Base-by-base conservation (phyloP, 2,329 filamentous ascomycete genomes). In the Salinomyces thailandicus region DNA sequence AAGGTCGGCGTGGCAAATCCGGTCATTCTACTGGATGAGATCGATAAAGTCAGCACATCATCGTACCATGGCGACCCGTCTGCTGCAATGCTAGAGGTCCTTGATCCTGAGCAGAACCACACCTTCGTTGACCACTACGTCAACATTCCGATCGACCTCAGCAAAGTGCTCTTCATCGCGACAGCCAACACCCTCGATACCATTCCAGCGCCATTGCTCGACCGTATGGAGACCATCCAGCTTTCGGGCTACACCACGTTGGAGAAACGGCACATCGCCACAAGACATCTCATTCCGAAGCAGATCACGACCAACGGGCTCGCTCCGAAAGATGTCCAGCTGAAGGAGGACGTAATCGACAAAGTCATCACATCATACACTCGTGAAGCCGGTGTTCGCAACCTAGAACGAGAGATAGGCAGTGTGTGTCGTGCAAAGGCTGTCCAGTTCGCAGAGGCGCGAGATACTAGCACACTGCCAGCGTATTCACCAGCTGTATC, bases 331-430 rank as follows among this genome's bases (percentile, higher is more conserved):
- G 81, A 94, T 51, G 74, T 98, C 33, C 62, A 71, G 24, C 77
- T 98, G 44, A 76, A 75, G 29, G 79, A 85, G 41, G 82, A 89
- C 19, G 87, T 95, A 3, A 74, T 98, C 38, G 85, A 89, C 60
- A 93, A 93, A 61, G 85, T 95, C 48, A 96, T 96, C 51, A 91
- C 91, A 53, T 81, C 82, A 18, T 98, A 98, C 67, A 98, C 91
- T 27, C 85, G 89, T 45, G 91, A 98, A 63, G 84, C 89, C 35
- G 91, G 91, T 27, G 91, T 98, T 19, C 85, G 91, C 50, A 96
- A 93, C 54, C 73, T 98, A 15, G 91, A 98, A 63, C 83, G 91
- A 43, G 91, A 98, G 62, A 81, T 98, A 50, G 89, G 89, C 27
- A 85, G 84, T 12, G 86, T 98, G 26, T 95, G 91, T 61, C 85